Evolutionary conservation across 2,329 filamentous ascomycete genomes (phyloP).

Genomic region (Diplodia seriata): DNA sequence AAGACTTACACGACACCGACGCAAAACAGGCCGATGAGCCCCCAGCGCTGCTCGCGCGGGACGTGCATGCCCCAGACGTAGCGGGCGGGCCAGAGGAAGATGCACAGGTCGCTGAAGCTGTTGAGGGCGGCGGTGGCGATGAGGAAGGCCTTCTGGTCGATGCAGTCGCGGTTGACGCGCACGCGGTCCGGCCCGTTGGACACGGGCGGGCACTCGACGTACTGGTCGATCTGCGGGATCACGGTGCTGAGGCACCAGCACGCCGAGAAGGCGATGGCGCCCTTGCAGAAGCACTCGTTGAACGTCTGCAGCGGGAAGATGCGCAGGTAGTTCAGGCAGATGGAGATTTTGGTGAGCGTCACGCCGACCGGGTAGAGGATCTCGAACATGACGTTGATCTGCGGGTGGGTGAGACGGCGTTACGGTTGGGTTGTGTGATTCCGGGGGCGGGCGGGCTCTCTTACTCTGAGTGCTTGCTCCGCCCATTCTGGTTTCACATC

Average conservation of each 20-base stretch:
- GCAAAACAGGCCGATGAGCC: slow-evolving; percentile 43
- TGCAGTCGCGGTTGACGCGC: slow-evolving; percentile 37
- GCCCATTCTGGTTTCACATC: slow-evolving; percentile 41
- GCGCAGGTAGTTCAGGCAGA: slow-evolving; percentile 42
- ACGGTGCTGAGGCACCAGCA: slow-evolving; percentile 38
- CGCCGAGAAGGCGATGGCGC: slow-evolving; percentile 39
- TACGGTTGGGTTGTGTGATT: too few relatives aligned
- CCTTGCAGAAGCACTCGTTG: slow-evolving; percentile 42
- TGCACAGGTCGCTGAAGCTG: slow-evolving; percentile 44
- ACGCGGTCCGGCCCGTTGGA: slow-evolving; percentile 1
- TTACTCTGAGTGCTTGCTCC: slow-evolving; percentile 38
- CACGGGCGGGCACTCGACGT: slow-evolving; percentile 32
- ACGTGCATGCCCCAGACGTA: slow-evolving; percentile 41
- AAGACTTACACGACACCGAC: slow-evolving; percentile 47
- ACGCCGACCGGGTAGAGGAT: slow-evolving; percentile 42
- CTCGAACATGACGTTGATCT: slow-evolving; percentile 50
- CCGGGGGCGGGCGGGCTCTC: not conserved
- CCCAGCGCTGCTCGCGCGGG: slow-evolving; percentile 41
- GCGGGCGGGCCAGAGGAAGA: slow-evolving; percentile 45
- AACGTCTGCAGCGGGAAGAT: slow-evolving; percentile 38
- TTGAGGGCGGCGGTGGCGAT: slow-evolving; percentile 43
- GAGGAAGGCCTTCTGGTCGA: slow-evolving; percentile 39
- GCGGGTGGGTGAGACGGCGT: not conserved
- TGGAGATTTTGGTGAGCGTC: slow-evolving; percentile 40
- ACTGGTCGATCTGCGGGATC: slow-evolving; percentile 40